Evolutionary conservation across 129 eudicot genomes (phyloP), one percentile per base, ranked within the genome.

Genomic region (Pseudognaphalium luteoalbum): DNA sequence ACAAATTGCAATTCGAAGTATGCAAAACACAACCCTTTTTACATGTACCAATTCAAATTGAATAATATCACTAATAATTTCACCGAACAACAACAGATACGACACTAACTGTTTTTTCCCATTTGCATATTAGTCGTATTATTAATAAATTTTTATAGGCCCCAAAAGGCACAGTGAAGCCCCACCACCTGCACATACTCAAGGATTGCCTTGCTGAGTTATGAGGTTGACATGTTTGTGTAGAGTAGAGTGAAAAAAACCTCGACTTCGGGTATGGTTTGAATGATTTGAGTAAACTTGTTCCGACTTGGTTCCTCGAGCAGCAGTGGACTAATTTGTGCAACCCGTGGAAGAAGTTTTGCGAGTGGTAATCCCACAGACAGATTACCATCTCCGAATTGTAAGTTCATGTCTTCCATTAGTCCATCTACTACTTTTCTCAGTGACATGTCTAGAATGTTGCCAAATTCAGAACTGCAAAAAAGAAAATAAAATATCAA

Each of bases 161-260:
- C 54, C 54, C 54, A 47, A 47, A 11, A 47, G 54, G 5, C 52
- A 44, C 17, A 0, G 52, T 44, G 17, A 44, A 44, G 52, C 14
- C 52, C 17, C 52, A 47, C 17, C 54, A 47, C 54, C 3, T 47
- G 54, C 16, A 47, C 54, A 47, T 47, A 14, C 54, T 47, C 54
- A 14, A 47, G 5, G 5, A 47, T n/a, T 1, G 14, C 54, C 17
- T 5, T 47, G 54, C 5, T 47, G 54, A 47, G 6, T 68, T 67
- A 57, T 39, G 68, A 75, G 51, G 70, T 58, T 34, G 87, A 86
- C 76, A 82, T 85, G 88, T 84, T 91, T 71, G 98, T 78, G 76
- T 93, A 93, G 20, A 90, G 89, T 50, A 90, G 85, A 51, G 97
- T 88, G 90, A 91, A 94, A 83, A 94, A 94, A 71, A 84, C 79